Percentiles rank a stretch among this genome's conserved stretches.
Evolutionary conservation across 345 rosid genomes (phyloP).

Genomic region (Limnanthes douglasii): DNA sequence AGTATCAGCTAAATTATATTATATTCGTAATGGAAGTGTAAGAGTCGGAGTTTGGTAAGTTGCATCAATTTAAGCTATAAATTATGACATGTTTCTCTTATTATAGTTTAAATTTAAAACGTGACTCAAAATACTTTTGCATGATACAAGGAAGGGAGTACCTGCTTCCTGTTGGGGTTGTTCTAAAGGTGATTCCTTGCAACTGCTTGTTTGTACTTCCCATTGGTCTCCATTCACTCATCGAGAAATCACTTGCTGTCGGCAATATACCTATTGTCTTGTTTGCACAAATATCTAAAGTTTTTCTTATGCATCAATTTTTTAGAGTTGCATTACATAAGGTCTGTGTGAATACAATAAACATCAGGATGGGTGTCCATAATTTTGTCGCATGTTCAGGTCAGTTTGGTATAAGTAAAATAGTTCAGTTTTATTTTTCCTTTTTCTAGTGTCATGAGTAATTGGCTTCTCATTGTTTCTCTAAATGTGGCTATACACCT

Average conservation of each 20-base stretch:
- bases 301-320: not conserved
- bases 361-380: not conserved
- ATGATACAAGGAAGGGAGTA: conserved; percentile 83
- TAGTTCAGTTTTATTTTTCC: not conserved
- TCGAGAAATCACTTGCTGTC: no score
- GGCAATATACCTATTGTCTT: no score
- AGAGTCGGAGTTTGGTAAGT: conserved; percentile 94
- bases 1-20: conserved; percentile 63
- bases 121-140: conserved; percentile 16
- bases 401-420: not conserved
- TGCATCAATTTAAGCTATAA: not conserved
- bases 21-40: conserved; percentile 89
- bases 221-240: no score
- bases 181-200: conserved; percentile 57
- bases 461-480: no score
- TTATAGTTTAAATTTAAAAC: not conserved
- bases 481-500: no score
- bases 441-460: no score
- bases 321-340: no score
- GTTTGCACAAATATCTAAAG: no score
- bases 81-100: not conserved
- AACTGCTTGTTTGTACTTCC: conserved; percentile 63
- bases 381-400: not conserved
- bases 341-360: no score
- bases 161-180: conserved; percentile 78